phyloP scores from a whole-genome alignment of 768 basidiomycete species.

The Tulasnella sp. region DNA sequence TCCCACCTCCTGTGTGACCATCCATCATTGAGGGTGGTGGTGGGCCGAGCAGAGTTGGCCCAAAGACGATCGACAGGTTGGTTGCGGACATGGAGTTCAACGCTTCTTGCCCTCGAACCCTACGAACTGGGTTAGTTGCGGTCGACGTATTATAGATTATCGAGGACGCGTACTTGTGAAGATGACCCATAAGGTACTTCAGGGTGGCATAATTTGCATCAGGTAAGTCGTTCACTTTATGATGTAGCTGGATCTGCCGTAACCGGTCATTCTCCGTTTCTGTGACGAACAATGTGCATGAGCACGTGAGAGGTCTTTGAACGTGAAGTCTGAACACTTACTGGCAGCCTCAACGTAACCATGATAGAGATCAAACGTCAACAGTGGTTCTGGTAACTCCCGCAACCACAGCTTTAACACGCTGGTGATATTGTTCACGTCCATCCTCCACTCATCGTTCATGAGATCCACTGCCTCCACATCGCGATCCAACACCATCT shows the following conservation, averaged over 20 bases:
- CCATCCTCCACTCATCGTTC: constrained; percentile 78
- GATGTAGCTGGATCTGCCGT: constrained; percentile 90
- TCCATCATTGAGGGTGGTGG: constrained; percentile 27
- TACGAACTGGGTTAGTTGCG: constrained; percentile 26
- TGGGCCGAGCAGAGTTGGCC: constrained; percentile 88
- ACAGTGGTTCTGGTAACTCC: constrained; percentile 86
- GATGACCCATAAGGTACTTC: constrained; percentile 89
- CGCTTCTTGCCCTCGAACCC: constrained; percentile 61
- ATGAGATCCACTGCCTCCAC: constrained; percentile 80
- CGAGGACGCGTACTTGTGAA: constrained; percentile 55
- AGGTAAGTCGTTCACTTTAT: constrained; percentile 93
- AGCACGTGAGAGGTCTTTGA: not conserved
- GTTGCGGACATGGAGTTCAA: constrained; percentile 87
- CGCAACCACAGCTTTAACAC: constrained; percentile 93
- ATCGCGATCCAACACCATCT: constrained; percentile 78
- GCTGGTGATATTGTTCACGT: constrained; percentile 94
- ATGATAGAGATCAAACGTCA: constrained; percentile 74
- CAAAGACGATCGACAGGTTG: constrained; percentile 93
- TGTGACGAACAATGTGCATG: constrained; percentile 24
- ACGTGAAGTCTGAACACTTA: constrained; percentile 32
- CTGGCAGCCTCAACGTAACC: constrained; percentile 94
- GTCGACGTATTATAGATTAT: not conserved
- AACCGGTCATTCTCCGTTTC: constrained; percentile 90
- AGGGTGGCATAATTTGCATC: constrained; percentile 98
- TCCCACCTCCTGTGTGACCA: constrained; percentile 22